phyloP scores from a whole-genome alignment of 2,329 filamentous ascomycete species.

The Colletotrichum shisoi region DNA sequence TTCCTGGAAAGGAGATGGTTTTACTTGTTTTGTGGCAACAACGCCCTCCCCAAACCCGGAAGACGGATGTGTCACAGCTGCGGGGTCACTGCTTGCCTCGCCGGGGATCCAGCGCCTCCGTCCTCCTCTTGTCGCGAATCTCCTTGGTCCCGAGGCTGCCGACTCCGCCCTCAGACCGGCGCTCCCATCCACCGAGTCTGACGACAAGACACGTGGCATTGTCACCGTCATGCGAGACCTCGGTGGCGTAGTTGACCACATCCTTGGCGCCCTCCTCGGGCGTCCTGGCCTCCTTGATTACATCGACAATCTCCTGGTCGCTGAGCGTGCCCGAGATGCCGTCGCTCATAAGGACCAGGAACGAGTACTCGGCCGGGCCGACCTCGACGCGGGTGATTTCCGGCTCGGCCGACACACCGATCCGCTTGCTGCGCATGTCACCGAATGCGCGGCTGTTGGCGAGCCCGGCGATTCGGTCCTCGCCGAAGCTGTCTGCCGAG shows the following conservation, averaged over 20 bases:
- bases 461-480: constrained; percentile 91
- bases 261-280: constrained; percentile 83
- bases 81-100: constrained; percentile 62
- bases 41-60: not conserved
- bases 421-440: constrained; percentile 88
- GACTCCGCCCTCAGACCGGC: constrained; percentile 81
- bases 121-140: constrained; percentile 80
- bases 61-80: not conserved
- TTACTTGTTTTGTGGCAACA: not conserved
- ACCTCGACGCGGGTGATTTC: constrained; percentile 84
- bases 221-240: constrained; percentile 74
- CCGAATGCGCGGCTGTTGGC: constrained; percentile 96
- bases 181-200: constrained; percentile 73
- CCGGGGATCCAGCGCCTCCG: constrained; percentile 83
- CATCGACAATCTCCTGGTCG: constrained; percentile 95
- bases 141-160: constrained; percentile 93
- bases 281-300: constrained; percentile 91
- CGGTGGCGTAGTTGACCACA: constrained; percentile 86
- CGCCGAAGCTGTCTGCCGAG: constrained; percentile 89
- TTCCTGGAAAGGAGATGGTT: not conserved
- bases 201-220: constrained; percentile 75
- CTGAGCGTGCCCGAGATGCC: constrained; percentile 84
- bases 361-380: constrained; percentile 83
- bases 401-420: constrained; percentile 93
- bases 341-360: constrained; percentile 87